Conservation (phyloP, 1,284 basidiomycete genomes). For the Hypsizygus ulmarius region DNA sequence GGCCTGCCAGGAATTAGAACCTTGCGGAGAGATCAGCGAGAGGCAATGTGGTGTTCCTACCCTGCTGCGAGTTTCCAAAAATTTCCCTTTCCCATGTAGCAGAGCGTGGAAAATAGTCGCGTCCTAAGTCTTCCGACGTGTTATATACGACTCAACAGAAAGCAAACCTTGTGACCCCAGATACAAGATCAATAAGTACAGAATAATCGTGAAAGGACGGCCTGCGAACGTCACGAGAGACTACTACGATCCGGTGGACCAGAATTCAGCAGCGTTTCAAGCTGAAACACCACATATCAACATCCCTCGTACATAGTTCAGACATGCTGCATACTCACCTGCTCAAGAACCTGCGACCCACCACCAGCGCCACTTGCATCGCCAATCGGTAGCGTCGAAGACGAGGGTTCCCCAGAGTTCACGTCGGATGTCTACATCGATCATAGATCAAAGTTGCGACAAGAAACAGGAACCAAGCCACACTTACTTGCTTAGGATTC, state of each 20-base stretch:
- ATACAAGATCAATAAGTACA: conserved; percentile 1
- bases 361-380: conserved; percentile 6
- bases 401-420: conserved; percentile 10
- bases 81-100: too few relatives aligned
- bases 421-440: conserved; percentile 6
- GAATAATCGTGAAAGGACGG: conserved; percentile 2
- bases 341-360: conserved; percentile 18
- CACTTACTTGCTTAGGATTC: conserved; percentile 22
- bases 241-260: conserved; percentile 14
- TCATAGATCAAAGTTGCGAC: not conserved
- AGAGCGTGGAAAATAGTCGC: too few relatives aligned
- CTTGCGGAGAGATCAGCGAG: too few relatives aligned
- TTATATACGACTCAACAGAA: not conserved
- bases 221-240: conserved; percentile 11
- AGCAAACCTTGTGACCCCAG: not conserved
- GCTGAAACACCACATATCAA: conserved; percentile 9
- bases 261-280: conserved; percentile 20
- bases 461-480: not conserved
- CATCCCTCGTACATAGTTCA: not conserved
- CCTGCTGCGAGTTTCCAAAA: too few relatives aligned
- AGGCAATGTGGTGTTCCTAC: too few relatives aligned
- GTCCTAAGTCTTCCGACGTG: too few relatives aligned
- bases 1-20: too few relatives aligned
- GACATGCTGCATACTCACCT: conserved; percentile 13
- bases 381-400: conserved; percentile 11